phyloP scores from a whole-genome alignment of 2,329 filamentous ascomycete species.

The Dothistroma septosporum region DNA sequence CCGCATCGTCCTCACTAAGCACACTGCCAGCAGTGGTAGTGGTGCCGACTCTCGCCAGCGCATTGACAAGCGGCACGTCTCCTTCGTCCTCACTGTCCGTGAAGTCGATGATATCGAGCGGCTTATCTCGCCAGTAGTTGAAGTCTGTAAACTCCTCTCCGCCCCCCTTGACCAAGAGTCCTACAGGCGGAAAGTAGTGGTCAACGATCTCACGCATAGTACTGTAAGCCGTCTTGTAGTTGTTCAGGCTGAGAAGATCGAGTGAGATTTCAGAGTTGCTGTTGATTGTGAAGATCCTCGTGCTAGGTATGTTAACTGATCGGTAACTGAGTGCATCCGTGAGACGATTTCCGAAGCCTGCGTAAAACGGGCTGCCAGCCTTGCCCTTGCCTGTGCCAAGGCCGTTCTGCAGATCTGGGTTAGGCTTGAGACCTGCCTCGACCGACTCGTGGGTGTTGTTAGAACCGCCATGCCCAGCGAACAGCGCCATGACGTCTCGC shows the following conservation, averaged over 20 bases:
- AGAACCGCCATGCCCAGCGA: slow-evolving; percentile 45
- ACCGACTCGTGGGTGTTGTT: slow-evolving; percentile 29
- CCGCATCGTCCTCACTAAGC: slow-evolving; percentile 33
- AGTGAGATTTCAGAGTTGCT: slow-evolving; percentile 93
- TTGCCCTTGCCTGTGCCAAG: slow-evolving; percentile 25
- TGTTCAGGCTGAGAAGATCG: slow-evolving; percentile 84
- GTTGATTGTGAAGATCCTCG: slow-evolving; percentile 97
- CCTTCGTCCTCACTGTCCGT: slow-evolving; percentile 70
- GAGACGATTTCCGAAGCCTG: slow-evolving; percentile 91
- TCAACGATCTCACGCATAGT: slow-evolving; percentile 97
- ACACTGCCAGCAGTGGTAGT: slow-evolving; percentile 21
- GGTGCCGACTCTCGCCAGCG: slow-evolving; percentile 8
- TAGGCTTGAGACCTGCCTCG: slow-evolving; percentile 28
- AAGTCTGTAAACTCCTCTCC: slow-evolving; percentile 97
- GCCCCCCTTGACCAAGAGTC: slow-evolving; percentile 77
- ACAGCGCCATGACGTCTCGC: slow-evolving; percentile 86
- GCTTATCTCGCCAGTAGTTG: slow-evolving; percentile 86
- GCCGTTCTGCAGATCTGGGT: slow-evolving; percentile 8
- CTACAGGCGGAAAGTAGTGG: slow-evolving; percentile 94
- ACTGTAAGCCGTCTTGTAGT: slow-evolving; percentile 93
- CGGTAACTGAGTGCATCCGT: slow-evolving; percentile 96
- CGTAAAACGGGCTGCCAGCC: slow-evolving; percentile 71
- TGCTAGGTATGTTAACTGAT: slow-evolving; percentile 90
- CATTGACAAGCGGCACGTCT: slow-evolving; percentile 30
- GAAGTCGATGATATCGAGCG: slow-evolving; percentile 82